Conservation (phyloP, 495 filamentous ascomycete genomes). For the Pseudoneurospora amorphoporcata region DNA sequence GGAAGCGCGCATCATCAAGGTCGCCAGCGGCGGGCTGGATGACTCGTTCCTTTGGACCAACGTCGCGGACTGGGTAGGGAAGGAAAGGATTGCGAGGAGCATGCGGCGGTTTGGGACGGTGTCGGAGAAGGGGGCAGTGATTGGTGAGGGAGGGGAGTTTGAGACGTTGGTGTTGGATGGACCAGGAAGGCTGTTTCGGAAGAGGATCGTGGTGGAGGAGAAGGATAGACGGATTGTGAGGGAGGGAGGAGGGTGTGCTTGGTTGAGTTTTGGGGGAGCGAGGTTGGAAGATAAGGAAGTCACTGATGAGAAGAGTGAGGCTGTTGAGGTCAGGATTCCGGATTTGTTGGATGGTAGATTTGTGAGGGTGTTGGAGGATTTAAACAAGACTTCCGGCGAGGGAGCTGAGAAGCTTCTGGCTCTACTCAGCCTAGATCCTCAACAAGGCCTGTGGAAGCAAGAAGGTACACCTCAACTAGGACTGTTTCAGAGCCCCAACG, state of each 20-base stretch:
- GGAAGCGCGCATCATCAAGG: slow-evolving; percentile 85
- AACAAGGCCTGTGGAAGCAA: background rate
- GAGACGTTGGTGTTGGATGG: slow-evolving; percentile 86
- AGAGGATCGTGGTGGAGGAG: slow-evolving; percentile 53
- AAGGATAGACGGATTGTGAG: slow-evolving; percentile 40
- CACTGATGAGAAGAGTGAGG: background rate
- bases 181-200: slow-evolving; percentile 59
- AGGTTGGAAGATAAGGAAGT: background rate
- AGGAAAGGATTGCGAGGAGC: slow-evolving; percentile 45
- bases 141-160: slow-evolving; percentile 95
- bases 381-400: background rate
- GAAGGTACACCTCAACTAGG: background rate
- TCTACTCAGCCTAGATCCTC: background rate
- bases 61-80: slow-evolving; percentile 45
- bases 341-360: slow-evolving; percentile 40
- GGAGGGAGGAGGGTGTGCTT: slow-evolving; percentile 64
- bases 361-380: slow-evolving; percentile 11
- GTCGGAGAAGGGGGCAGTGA: slow-evolving; percentile 50
- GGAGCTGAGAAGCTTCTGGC: background rate
- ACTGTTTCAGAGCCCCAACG: background rate
- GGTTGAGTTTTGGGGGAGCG: background rate
- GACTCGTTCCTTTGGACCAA: slow-evolving; percentile 75
- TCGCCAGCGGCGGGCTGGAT: slow-evolving; percentile 82
- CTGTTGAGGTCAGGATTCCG: slow-evolving; percentile 31
- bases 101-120: slow-evolving; percentile 60